phyloP scores from a whole-genome alignment of 1,284 basidiomycete genomes.

The Marasmius sp. region DNA sequence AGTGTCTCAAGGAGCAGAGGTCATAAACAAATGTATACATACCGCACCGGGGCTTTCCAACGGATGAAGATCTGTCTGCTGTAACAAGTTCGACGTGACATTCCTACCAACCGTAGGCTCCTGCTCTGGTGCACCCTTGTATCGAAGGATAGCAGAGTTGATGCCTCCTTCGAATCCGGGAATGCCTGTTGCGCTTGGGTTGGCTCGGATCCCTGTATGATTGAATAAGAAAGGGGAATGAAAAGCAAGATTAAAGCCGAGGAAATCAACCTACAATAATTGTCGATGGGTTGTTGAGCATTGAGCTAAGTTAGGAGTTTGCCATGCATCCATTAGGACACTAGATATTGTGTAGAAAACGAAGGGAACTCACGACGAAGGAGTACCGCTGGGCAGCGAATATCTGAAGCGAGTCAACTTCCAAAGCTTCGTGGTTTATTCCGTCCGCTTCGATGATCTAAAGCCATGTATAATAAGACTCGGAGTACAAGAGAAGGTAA shows the following conservation, averaged over 20 bases:
- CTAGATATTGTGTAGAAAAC: neutral
- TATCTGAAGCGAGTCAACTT: conserved; percentile 24
- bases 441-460: neutral
- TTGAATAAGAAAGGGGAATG: neutral
- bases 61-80: conserved; percentile 9
- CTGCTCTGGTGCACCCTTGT: conserved; percentile 41
- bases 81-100: neutral
- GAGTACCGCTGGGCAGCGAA: conserved; percentile 15
- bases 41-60: conserved; percentile 21
- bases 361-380: neutral
- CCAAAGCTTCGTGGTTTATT: neutral
- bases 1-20: no score
- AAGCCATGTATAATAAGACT: neutral
- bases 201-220: conserved; percentile 26
- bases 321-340: neutral
- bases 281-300: conserved; percentile 10
- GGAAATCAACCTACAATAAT: conserved; percentile 13
- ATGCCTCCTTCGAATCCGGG: conserved; percentile 26
- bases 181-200: conserved; percentile 21
- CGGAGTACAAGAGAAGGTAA: neutral
- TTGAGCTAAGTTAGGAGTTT: neutral
- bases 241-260: neutral
- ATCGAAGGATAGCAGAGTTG: conserved; percentile 46
- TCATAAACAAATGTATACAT: no score
- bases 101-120: conserved; percentile 30